These are phyloP conservation scores for Aspergillus baeticus DNA, from an alignment of 495 filamentous ascomycete species.

Conservation along the genomic window DNA sequence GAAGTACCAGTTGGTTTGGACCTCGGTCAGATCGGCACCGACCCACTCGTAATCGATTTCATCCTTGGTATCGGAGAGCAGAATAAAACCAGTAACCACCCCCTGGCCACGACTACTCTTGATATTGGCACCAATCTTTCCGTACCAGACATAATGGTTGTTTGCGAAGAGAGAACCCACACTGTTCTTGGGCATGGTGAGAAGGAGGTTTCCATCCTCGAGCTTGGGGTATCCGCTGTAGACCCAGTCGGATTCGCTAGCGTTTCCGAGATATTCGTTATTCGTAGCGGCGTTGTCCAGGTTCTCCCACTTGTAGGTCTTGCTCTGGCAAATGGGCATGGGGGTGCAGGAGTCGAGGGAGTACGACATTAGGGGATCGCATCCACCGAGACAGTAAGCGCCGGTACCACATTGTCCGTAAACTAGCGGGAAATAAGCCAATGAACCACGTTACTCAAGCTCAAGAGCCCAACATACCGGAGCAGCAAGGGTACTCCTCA, in stretches of 20 bases:
- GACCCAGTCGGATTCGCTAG: conserved; percentile 79
- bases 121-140: conserved; percentile 80
- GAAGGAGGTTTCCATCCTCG: conserved; percentile 60
- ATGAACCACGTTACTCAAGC: not conserved
- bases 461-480: conserved; percentile 61
- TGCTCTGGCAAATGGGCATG: conserved; percentile 73
- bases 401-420: conserved; percentile 93
- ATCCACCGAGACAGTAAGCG: conserved; percentile 94
- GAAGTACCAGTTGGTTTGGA: conserved; percentile 96
- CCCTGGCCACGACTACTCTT: conserved; percentile 83
- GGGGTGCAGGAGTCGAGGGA: conserved; percentile 84
- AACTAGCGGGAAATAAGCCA: conserved; percentile 49
- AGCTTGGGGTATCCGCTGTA: conserved; percentile 70
- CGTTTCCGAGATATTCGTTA: conserved; percentile 80
- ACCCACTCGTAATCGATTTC: conserved; percentile 98
- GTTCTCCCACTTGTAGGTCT: conserved; percentile 64
- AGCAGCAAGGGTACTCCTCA: conserved; percentile 79
- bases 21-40: conserved; percentile 70
- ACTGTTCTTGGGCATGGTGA: conserved; percentile 85
- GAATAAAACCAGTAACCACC: conserved; percentile 94
- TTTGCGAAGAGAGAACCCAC: conserved; percentile 84
- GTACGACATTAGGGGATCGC: conserved; percentile 81
- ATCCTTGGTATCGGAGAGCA: conserved; percentile 92
- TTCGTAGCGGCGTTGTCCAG: conserved; percentile 68
- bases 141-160: conserved; percentile 95